Conservation (phyloP, 2,329 filamentous ascomycete genomes). For the Exophiala sideris region DNA sequence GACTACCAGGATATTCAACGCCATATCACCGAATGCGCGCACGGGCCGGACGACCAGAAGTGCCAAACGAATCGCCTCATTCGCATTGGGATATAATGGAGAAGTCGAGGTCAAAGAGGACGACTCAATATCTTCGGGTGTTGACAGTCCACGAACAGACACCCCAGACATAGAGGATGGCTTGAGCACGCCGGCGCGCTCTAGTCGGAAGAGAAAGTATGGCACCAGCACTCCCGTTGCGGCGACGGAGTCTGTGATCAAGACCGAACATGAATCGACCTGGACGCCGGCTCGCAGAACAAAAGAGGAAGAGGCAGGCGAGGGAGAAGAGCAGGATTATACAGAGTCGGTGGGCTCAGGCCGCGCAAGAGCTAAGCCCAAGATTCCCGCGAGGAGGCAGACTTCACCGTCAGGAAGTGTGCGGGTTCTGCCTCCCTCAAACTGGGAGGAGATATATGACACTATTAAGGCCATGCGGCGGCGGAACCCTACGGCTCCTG, state of each 20-base stretch:
- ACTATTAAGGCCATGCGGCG: slow-evolving; percentile 74
- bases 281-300: slow-evolving; percentile 23
- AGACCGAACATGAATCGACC: slow-evolving; percentile 18
- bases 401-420: slow-evolving; percentile 37
- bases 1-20: slow-evolving; percentile 55
- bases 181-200: slow-evolving; percentile 32
- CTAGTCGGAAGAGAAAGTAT: slow-evolving; percentile 50
- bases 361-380: slow-evolving; percentile 35
- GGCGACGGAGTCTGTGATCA: slow-evolving; percentile 26
- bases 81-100: slow-evolving; percentile 42
- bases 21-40: slow-evolving; percentile 38
- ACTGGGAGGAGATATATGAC: slow-evolving; percentile 81
- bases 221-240: slow-evolving; percentile 30
- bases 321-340: slow-evolving; percentile 32
- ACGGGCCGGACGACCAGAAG: slow-evolving; percentile 47
- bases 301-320: slow-evolving; percentile 30
- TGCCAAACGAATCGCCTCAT: slow-evolving; percentile 37
- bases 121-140: slow-evolving; percentile 31
- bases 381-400: slow-evolving; percentile 39
- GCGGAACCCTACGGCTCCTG: slow-evolving; percentile 67
- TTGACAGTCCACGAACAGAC: slow-evolving; percentile 33
- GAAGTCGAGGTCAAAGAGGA: slow-evolving; percentile 30
- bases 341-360: slow-evolving; percentile 32
- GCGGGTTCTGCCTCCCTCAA: slow-evolving; percentile 59
- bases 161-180: slow-evolving; percentile 59